Evolutionary conservation across 78 protist genomes (phyloP).

Genomic region (Dictyostelium citrinum): DNA sequence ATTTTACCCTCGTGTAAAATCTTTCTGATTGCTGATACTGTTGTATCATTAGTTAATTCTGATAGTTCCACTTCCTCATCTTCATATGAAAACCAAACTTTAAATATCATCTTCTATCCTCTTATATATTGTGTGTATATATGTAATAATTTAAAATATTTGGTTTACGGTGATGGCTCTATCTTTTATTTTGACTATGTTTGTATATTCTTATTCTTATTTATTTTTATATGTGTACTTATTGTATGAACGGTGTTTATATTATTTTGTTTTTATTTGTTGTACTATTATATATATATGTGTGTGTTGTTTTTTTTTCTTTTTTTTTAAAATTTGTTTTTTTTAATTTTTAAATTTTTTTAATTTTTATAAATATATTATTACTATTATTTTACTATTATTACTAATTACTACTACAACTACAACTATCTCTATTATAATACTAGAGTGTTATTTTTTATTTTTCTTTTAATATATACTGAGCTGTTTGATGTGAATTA

Average conservation of each 20-base stretch:
- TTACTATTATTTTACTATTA: background rate
- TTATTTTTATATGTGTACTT: background rate
- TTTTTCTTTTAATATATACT: background rate
- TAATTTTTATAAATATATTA: background rate
- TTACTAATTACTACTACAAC: background rate
- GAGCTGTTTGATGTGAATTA: too few species aligned
- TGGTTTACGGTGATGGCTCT: background rate
- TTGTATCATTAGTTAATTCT: slow-evolving; percentile 39
- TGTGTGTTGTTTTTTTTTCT: background rate
- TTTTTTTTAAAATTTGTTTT: background rate
- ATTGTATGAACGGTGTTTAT: background rate
- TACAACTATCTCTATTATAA: background rate
- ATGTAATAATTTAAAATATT: background rate
- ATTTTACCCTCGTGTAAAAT: slow-evolving; percentile 64
- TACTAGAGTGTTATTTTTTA: background rate
- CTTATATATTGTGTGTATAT: background rate
- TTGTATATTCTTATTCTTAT: background rate
- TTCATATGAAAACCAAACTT: slow-evolving; percentile 70
- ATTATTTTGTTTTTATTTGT: background rate
- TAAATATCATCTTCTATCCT: slow-evolving; percentile 8
- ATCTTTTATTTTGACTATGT: background rate
- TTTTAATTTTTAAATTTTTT: background rate
- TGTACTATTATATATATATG: background rate
- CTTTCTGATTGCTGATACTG: slow-evolving; percentile 62
- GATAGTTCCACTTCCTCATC: slow-evolving; percentile 67